These are phyloP conservation scores for Isabelozyma gotoi DNA, from an alignment of 805 yeast genomes.

Conservation along the genomic window DNA sequence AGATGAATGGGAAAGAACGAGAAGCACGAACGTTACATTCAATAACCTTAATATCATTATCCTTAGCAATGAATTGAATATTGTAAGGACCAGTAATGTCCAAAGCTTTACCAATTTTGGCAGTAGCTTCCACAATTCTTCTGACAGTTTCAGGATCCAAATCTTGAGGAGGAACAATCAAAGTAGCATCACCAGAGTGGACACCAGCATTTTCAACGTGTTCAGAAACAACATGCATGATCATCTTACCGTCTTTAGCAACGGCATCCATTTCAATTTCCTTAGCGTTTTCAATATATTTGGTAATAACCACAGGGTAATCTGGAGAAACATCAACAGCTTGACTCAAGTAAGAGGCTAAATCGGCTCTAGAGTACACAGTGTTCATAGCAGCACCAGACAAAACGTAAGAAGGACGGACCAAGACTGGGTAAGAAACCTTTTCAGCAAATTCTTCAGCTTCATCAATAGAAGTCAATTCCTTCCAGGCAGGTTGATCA, in stretches of 20 bases:
- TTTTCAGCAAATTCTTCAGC: slow-evolving; percentile 90
- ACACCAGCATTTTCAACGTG: slow-evolving; percentile 99
- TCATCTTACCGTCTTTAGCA: slow-evolving; percentile 88
- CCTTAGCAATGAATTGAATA: slow-evolving; percentile 95
- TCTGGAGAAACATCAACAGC: slow-evolving; percentile 98
- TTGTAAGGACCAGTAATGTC: slow-evolving; percentile 97
- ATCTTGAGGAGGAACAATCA: slow-evolving; percentile 96
- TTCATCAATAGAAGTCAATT: slow-evolving; percentile 86
- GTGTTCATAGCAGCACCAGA: slow-evolving; percentile 99
- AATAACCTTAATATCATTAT: slow-evolving; percentile 93
- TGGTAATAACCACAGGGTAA: slow-evolving; percentile 96
- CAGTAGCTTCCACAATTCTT: slow-evolving; percentile 92
- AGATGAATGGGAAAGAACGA: slow-evolving; percentile 98
- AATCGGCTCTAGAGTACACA: slow-evolving; percentile 84
- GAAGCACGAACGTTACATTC: slow-evolving; percentile 99
- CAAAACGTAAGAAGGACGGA: slow-evolving; percentile 94
- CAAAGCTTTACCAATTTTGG: slow-evolving; percentile 92
- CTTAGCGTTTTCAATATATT: slow-evolving; percentile 94
- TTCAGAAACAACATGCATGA: slow-evolving; percentile 97
- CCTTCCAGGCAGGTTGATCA: slow-evolving; percentile 99
- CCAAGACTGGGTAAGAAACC: slow-evolving; percentile 92
- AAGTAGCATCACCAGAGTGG: slow-evolving; percentile 98
- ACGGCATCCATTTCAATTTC: slow-evolving; percentile 99
- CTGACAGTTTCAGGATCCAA: slow-evolving; percentile 86
- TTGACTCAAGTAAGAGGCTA: slow-evolving; percentile 82